Percentiles rank a stretch among this genome's conserved stretches.
These are phyloP conservation scores for Elymus sibiricus DNA, from an alignment of 176 grass and related monocot species.

Conservation along the genomic window DNA sequence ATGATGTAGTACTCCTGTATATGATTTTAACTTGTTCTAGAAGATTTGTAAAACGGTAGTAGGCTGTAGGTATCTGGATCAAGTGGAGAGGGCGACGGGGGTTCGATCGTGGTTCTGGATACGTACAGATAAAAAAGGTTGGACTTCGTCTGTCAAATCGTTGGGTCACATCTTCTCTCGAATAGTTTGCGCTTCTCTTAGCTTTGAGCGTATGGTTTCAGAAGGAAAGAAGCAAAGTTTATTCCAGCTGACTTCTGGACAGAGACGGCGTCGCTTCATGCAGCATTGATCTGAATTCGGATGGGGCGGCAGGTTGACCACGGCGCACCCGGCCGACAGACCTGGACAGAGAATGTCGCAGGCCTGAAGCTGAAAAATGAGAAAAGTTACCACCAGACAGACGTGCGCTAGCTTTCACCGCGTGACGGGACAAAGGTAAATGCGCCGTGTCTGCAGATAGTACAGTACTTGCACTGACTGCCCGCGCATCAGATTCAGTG, in stretches of 20 bases:
- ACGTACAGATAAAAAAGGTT: not conserved
- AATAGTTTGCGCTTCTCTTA: not conserved
- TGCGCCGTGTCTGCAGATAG: conserved; percentile 8
- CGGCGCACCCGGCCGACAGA: conserved; percentile 26
- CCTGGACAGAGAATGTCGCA: conserved; percentile 42
- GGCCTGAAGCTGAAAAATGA: conserved; percentile 29
- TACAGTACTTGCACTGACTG: not conserved
- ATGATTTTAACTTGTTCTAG: not conserved
- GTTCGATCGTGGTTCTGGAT: not conserved
- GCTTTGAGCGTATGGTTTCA: not conserved
- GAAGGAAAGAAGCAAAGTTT: not conserved
- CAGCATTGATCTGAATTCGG: not conserved
- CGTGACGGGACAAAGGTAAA: conserved; percentile 78
- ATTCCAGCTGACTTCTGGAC: not conserved
- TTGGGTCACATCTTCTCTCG: not conserved
- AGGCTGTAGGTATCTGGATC: not conserved
- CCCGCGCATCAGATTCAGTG: conserved; percentile 27
- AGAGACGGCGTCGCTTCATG: not conserved
- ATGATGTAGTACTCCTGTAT: not conserved
- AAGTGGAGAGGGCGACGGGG: not conserved
- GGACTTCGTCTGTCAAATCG: not conserved
- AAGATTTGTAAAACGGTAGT: not conserved
- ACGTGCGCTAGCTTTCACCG: conserved; percentile 53
- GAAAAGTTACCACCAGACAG: conserved; percentile 44
- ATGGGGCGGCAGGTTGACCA: conserved; percentile 53